Evolutionary conservation across 2,329 filamentous ascomycete species (phyloP).

Genomic region (Exophiala alcalophila): DNA sequence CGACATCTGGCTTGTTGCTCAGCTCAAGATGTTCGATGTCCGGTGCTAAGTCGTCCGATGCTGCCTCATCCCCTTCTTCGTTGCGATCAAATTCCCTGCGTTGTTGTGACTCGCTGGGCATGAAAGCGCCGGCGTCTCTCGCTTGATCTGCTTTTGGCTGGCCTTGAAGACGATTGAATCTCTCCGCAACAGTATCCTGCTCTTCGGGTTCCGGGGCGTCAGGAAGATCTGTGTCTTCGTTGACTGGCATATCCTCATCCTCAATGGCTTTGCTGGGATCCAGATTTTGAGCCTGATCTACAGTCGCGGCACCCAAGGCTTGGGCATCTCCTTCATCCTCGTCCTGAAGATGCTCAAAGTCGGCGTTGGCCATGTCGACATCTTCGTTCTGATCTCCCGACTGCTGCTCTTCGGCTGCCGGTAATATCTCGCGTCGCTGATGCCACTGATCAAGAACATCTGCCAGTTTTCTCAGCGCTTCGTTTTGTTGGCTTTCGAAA

Average conservation of each 20-base stretch:
- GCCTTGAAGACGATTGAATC: constrained; percentile 32
- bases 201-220: constrained; percentile 40
- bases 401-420: constrained; percentile 55
- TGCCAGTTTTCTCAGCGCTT: constrained; percentile 91
- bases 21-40: constrained; percentile 65
- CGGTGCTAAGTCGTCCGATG: constrained; percentile 34
- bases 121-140: constrained; percentile 52
- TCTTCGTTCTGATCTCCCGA: constrained; percentile 55
- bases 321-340: constrained; percentile 80
- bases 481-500: constrained; percentile 42
- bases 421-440: constrained; percentile 77
- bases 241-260: constrained; percentile 53
- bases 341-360: constrained; percentile 92
- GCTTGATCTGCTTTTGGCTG: constrained; percentile 40
- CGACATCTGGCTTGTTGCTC: constrained; percentile 39
- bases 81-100: constrained; percentile 32
- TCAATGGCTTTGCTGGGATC: constrained; percentile 89
- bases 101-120: constrained; percentile 44
- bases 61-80: constrained; percentile 47
- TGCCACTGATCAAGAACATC: constrained; percentile 93
- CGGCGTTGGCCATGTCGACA: constrained; percentile 71
- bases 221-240: constrained; percentile 58
- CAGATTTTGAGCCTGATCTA: constrained; percentile 81
- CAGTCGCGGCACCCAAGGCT: constrained; percentile 80
- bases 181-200: constrained; percentile 35